Evolutionary conservation across 2,329 filamentous ascomycete species (phyloP), one percentile per base, ranked within the genome.

Genomic region (Colletotrichum sp.): DNA sequence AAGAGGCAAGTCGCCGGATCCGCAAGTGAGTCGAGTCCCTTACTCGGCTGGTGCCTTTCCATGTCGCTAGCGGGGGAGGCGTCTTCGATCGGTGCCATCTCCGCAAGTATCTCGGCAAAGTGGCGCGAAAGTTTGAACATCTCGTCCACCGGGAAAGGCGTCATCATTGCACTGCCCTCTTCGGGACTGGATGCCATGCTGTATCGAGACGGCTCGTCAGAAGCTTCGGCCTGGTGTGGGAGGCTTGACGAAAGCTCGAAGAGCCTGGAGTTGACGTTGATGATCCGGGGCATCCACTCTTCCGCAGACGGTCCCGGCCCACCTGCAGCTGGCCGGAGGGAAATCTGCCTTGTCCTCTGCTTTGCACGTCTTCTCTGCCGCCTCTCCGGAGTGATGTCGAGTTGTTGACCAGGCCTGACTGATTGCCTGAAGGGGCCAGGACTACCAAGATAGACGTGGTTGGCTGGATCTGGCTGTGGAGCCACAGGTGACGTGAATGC

Each of bases 281-380:
- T 83, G 71, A 86, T 80, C 75, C 84, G 83, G 76, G 84, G 82
- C 84, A 86, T 86, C 82, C 83, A 85, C 81, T 83, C 80, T 71
- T 82, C 77, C 64, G 72, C 55, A 64, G 82, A 75, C 8, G 77
- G n/a, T 3, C 48, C 68, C 65, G 82, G 79, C 44, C 77, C 74
- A 22, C 36, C 79, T 74, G 39, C 62, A 9, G 65, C 39, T 39
- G 75, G 57, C 24, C 72, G 85, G 77, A 36, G 82, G 79, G 76
- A 59, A 66, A 86, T 85, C 34, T 85, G 84, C 34, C 83, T 79
- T 1, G 81, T 78, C 18, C 81, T 79, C 18, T 81, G 82, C 65
- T 77, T 82, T 34, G 78, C 70, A 60, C 79, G 77, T n/a, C 75
- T 79, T 32, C 39, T 70, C 13, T 60, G 28, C 22, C 18, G 26